phyloP scores from a whole-genome alignment of 805 yeast genomes.

The Yarrowia hollandica region DNA sequence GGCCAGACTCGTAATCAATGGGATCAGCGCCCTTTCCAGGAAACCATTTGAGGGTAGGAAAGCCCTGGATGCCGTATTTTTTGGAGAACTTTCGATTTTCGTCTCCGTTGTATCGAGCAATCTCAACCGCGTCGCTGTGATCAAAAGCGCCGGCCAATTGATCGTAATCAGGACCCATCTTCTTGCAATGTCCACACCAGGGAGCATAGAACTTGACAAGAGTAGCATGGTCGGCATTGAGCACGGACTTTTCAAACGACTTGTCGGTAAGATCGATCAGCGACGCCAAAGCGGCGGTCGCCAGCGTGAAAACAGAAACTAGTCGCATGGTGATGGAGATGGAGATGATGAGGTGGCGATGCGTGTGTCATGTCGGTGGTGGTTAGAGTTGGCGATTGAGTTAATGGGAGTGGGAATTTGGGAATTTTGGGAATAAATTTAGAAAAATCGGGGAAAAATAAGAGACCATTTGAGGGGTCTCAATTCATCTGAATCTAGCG shows the following conservation, averaged over 20 bases:
- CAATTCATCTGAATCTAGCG: no score
- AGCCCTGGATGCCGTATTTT: slow-evolving; percentile 58
- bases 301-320: background rate
- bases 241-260: slow-evolving; percentile 61
- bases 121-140: slow-evolving; percentile 49
- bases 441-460: no score
- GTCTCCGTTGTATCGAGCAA: slow-evolving; percentile 63
- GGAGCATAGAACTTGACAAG: slow-evolving; percentile 70
- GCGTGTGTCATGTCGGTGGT: no score
- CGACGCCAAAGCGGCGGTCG: slow-evolving; percentile 21
- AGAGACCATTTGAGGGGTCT: no score
- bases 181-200: slow-evolving; percentile 96
- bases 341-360: background rate
- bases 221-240: slow-evolving; percentile 61
- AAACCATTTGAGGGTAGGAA: slow-evolving; percentile 64
- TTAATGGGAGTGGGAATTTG: no score
- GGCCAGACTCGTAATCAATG: slow-evolving; percentile 54
- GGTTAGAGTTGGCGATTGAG: no score
- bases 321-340: background rate
- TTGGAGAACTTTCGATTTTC: slow-evolving; percentile 52
- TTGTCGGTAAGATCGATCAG: slow-evolving; percentile 46
- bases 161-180: slow-evolving; percentile 79
- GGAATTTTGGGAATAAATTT: no score
- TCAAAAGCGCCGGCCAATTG: slow-evolving; percentile 70
- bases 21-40: slow-evolving; percentile 52